These are phyloP conservation scores for Acanthamoeba royreba DNA, from an alignment of 208 protist genomes.

Conservation along the genomic window DNA sequence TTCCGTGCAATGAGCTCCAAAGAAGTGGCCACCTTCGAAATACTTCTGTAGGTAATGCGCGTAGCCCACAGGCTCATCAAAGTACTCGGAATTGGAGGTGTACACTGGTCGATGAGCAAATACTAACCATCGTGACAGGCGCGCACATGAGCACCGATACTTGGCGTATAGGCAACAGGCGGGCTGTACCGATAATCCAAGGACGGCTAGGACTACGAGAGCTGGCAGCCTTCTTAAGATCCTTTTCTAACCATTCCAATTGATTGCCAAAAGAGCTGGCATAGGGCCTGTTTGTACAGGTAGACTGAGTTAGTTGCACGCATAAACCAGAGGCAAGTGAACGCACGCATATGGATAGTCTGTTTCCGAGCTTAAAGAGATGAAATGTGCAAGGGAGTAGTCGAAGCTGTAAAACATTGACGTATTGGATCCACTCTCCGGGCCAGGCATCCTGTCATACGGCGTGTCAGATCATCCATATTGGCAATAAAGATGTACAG, in stretches of 20 bases:
- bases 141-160: too few species aligned
- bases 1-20: not conserved
- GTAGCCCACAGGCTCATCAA: not conserved
- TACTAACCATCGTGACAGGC: too few species aligned
- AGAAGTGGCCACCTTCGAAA: not conserved
- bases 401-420: conserved; percentile 41
- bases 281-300: not conserved
- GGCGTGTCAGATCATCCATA: too few species aligned
- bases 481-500: too few species aligned
- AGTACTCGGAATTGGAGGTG: not conserved
- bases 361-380: conserved; percentile 41
- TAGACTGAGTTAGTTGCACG: not conserved
- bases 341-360: not conserved
- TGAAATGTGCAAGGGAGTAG: conserved; percentile 18
- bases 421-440: not conserved
- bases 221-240: not conserved
- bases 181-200: not conserved
- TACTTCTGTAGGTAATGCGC: not conserved
- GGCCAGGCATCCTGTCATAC: conserved; percentile 16
- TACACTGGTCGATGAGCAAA: conserved; percentile 9
- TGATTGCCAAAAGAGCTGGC: not conserved
- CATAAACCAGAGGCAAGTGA: not conserved
- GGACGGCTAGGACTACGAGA: not conserved
- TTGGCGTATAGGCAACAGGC: too few species aligned
- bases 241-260: conserved; percentile 25